Evolutionary conservation across 345 rosid species (phyloP).

Genomic region (Fremontodendron californicum): DNA sequence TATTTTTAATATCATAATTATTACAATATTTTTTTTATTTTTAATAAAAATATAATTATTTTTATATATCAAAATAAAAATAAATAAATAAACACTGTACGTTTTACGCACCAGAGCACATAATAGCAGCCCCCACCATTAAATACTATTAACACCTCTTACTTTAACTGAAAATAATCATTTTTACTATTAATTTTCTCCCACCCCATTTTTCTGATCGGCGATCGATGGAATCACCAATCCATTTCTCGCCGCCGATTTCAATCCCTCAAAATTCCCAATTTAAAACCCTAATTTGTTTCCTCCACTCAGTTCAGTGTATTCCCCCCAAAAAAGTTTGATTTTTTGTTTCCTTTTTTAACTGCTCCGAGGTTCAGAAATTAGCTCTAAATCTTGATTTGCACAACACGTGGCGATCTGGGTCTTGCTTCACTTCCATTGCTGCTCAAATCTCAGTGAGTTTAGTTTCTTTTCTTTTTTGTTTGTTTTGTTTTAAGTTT

Average conservation of each 20-base stretch:
- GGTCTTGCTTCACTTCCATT: conserved; percentile 39
- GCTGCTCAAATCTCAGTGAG: conserved; percentile 56
- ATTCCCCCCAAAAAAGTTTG: not conserved
- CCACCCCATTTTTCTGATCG: conserved; percentile 27
- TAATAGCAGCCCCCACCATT: conserved; percentile 33
- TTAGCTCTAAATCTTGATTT: conserved; percentile 30
- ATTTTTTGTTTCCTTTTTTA: conserved; percentile 9
- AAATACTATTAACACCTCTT: conserved; percentile 47
- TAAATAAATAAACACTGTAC: conserved; percentile 10
- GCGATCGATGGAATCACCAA: conserved; percentile 43
- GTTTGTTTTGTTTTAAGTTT: not conserved
- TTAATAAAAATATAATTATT: not conserved
- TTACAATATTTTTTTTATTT: not conserved
- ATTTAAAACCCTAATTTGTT: conserved; percentile 17
- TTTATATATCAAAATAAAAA: not conserved
- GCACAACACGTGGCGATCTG: conserved; percentile 66
- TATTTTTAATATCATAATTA: not conserved
- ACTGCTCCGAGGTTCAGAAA: conserved; percentile 4
- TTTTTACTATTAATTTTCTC: conserved; percentile 28
- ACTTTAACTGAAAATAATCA: conserved; percentile 38
- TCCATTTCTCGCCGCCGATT: conserved; percentile 43
- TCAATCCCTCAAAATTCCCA: conserved; percentile 3
- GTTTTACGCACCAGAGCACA: conserved; percentile 28
- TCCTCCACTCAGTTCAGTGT: not conserved
- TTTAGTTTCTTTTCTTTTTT: conserved; percentile 21